Base-by-base conservation (phyloP, 177 flowering plant species). In the Telopea speciosissima region DNA sequence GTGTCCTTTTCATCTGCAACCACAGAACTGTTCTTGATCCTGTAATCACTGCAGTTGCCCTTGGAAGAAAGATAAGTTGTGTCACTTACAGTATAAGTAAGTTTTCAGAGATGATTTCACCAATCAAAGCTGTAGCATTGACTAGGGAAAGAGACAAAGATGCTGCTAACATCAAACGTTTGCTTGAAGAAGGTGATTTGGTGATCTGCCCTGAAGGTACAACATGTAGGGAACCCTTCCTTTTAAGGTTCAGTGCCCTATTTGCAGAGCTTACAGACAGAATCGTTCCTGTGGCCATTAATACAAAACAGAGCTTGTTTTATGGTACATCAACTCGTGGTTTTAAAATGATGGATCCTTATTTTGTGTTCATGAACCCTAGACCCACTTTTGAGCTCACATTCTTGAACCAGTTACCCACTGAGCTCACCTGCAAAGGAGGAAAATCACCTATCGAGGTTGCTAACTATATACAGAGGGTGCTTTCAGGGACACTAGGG, bases 131-230 rank as follows among this genome's bases (percentile, higher is more conserved):
- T 54, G 76, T 79, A 24, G 76, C 78, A 1, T 24, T 79, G 67
- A 24, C 81, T 5, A 25, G 81, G 24, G 81, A 79, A 26, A 25
- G 81, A 24, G 78, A 61, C n/a, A 70, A 66, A 64, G 81, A 79
- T 63, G 78, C 81, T 2, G 76, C 70, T 8, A 58, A 70, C 68
- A 75, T 79, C 56, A 79, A 78, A 65, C 52, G 70, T 3, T 67
- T 78, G 68, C 76, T 79, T 8, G 58, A 79, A 44, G 76, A 79
- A 60, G 81, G 81, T 0, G 81, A 79, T 64, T 40, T 79, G 33
- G 81, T 75, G 33, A 72, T 79, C 23, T 79, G 81, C 60, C 81
- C 81, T 0, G 81, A 79, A 59, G 81, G 81, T 9, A 79, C 81
- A 0, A 79, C 81, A 11, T 79, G 81, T 49, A 66, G 81, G 13